Percentiles rank a stretch among this genome's conserved stretches.
phyloP scores from a whole-genome alignment of 208 protist genomes.

The Acanthamoeba sp. region DNA sequence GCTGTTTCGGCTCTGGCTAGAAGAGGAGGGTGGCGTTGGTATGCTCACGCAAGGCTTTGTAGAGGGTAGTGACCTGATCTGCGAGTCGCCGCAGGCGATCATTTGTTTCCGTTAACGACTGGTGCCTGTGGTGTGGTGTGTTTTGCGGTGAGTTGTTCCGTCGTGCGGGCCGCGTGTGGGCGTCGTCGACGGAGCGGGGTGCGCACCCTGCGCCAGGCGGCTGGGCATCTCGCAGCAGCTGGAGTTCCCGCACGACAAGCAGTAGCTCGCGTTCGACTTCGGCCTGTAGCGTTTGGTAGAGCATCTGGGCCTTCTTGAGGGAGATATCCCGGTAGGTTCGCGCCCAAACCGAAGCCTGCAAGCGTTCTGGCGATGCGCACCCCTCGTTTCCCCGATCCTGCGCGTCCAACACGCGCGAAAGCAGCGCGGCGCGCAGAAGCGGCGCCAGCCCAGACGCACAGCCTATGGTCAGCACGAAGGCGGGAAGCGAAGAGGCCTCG shows the following conservation, averaged over 20 bases:
- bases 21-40: conserved; percentile 13
- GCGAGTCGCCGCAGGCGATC: neutral
- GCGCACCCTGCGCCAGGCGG: neutral
- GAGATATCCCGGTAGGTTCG: conserved; percentile 35
- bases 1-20: neutral
- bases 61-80: neutral
- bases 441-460: conserved; percentile 19
- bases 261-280: neutral
- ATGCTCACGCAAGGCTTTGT: neutral
- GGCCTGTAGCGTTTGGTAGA: neutral
- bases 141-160: no score
- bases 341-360: conserved; percentile 33
- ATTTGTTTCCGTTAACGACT: neutral
- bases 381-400: neutral
- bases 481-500: neutral
- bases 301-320: conserved; percentile 49
- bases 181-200: neutral
- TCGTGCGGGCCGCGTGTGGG: no score
- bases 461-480: conserved; percentile 1
- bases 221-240: neutral
- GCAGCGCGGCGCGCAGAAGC: neutral
- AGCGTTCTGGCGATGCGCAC: neutral
- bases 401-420: neutral
- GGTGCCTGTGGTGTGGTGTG: no score
- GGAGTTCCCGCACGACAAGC: neutral